These are phyloP conservation scores for Cadophora luteo-olivacea DNA, from an alignment of 2,329 filamentous ascomycete genomes.

Conservation along the genomic window DNA sequence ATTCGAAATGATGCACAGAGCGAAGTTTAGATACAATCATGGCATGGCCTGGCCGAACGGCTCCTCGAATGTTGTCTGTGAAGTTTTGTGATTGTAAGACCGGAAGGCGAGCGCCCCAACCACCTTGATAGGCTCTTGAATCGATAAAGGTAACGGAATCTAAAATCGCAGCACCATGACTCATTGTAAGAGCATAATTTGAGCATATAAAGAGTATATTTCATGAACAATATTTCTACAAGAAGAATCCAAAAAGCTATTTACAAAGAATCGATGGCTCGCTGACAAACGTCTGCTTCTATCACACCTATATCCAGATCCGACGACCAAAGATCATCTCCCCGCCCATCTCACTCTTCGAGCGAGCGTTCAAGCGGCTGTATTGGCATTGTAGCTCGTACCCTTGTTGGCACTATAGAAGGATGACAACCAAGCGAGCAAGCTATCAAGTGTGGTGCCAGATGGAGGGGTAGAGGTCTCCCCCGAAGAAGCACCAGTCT, in stretches of 20 bases:
- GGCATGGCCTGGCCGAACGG: no score
- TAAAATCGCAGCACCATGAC: no score
- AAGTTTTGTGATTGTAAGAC: no score
- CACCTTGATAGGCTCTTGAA: no score
- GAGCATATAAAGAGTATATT: slow-evolving; percentile 2
- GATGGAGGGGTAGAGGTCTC: neutral
- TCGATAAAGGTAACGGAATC: no score
- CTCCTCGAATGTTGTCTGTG: no score
- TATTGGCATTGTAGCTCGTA: neutral
- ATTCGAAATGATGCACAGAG: no score
- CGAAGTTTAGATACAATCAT: no score
- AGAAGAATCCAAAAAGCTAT: slow-evolving; percentile 10
- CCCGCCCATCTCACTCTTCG: neutral
- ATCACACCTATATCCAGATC: slow-evolving; percentile 4
- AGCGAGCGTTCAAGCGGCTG: neutral
- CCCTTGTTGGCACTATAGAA: slow-evolving; percentile 14
- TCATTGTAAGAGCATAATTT: neutral
- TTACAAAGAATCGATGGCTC: slow-evolving; percentile 11
- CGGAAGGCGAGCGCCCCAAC: no score
- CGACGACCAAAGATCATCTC: neutral
- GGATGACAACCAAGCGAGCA: slow-evolving; percentile 13
- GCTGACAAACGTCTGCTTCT: neutral
- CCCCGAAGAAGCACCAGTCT: slow-evolving; percentile 5
- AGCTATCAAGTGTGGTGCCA: slow-evolving; percentile 10
- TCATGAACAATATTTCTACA: slow-evolving; percentile 9